Base-by-base conservation (phyloP, 495 filamentous ascomycete species). In the Daldinia decipiens region DNA sequence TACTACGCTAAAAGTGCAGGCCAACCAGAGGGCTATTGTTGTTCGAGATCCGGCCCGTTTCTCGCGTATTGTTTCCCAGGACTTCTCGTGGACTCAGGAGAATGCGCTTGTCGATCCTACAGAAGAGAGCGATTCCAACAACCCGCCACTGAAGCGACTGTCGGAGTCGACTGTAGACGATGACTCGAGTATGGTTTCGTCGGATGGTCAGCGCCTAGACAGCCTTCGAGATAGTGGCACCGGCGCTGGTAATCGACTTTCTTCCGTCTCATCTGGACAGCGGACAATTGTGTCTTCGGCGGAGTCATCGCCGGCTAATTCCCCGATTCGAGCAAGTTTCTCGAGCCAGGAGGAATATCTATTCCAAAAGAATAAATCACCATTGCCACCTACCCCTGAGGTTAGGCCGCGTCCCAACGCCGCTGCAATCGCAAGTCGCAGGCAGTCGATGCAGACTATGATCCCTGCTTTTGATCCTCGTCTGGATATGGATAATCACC, bases 241-340 rank as follows among this genome's bases (percentile, higher is more conserved):
- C 12, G 65, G 76, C 38, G 68, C 60, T 58, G 77, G 85, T 0
- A 82, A 90, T 65, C 86, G 87, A 26, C 83, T 91, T 36, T 90
- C 90, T 6, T 89, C 84, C 45, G 75, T 88, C 21, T 87, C 86
- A 32, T 87, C 89, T 1, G 87, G 88, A 27, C 86, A 88, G 51
- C 82, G 84, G 31, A 88, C 86, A 0, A 76, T 84, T 12, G 65
- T 87, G 5, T 87, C 86, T 8, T 88, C 87, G 9, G 79, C 82
- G 24, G 80, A 80, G 15, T 88, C 87, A 4, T 88, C 86, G 1
- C 83, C 84, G 7, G 78, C 81, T 7, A 82, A 74, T 59, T 88
- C 86, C 6, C 81, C 85, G 0, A 76, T 81, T 5, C 75, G 80
- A n/a, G 82, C 82, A 8, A 83, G 80, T 36, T 83, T 84, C 57